phyloP scores from a whole-genome alignment of 345 rosid genomes.

The Chamaenerion angustifolium region DNA sequence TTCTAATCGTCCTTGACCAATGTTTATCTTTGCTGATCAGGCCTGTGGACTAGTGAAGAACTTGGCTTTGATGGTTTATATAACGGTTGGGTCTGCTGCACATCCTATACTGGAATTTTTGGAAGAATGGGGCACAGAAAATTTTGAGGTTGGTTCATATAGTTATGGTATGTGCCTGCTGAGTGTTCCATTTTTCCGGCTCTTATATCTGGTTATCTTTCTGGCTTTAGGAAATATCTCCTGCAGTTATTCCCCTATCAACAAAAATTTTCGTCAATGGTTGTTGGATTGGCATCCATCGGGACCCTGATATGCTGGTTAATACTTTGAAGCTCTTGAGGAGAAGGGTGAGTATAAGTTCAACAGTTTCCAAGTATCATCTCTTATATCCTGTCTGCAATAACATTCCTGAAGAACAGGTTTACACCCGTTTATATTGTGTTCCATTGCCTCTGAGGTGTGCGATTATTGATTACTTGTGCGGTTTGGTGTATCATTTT shows the following conservation, averaged over 20 bases:
- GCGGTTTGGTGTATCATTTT: no score
- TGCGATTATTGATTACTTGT: no score
- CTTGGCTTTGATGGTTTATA: no score
- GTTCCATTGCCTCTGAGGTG: no score
- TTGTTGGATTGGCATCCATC: conserved; percentile 97
- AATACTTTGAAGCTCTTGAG: conserved; percentile 79
- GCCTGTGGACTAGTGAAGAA: no score
- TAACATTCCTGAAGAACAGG: no score
- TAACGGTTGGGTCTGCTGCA: conserved; percentile 91
- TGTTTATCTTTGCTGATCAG: no score
- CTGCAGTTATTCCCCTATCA: conserved; percentile 86
- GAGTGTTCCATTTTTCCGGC: neutral
- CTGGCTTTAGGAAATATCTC: conserved; percentile 74
- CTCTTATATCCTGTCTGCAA: no score
- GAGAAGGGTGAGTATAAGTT: conserved; percentile 47
- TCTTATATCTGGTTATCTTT: conserved; percentile 1
- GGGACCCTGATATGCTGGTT: conserved; percentile 97
- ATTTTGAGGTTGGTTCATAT: conserved; percentile 56
- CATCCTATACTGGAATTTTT: conserved; percentile 80
- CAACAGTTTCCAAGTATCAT: no score
- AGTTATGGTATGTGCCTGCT: no score
- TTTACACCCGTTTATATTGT: no score
- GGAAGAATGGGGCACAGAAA: conserved; percentile 97
- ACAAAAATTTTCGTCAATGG: conserved; percentile 94
- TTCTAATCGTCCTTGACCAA: no score